Evolutionary conservation across 1,284 basidiomycete genomes (phyloP).

Genomic region (Sanghuangporus baumii): DNA sequence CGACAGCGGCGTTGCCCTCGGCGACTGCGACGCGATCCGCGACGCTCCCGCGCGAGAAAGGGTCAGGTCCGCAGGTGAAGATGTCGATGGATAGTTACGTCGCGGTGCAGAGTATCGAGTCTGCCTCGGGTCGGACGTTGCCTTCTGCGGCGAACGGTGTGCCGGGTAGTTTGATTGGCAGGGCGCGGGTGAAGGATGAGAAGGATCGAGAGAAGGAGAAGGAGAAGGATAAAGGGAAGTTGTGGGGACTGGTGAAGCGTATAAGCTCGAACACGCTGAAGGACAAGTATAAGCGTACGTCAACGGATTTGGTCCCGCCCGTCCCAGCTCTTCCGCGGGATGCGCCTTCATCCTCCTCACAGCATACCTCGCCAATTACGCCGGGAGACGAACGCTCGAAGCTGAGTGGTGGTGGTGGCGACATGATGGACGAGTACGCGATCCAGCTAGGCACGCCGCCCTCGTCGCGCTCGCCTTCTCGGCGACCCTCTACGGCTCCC

Average conservation of each 20-base stretch:
- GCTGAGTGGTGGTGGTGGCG: neutral
- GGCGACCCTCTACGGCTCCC: conserved; percentile 9
- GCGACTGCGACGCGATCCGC: conserved; percentile 23
- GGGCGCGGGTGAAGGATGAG: neutral
- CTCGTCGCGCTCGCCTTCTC: neutral
- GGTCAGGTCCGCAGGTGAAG: conserved; percentile 10
- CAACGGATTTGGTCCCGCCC: conserved; percentile 34
- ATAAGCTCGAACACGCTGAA: conserved; percentile 59
- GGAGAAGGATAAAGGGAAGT: conserved; percentile 18
- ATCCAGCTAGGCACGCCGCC: neutral
- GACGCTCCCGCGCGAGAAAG: conserved; percentile 19
- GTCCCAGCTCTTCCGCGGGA: conserved; percentile 54
- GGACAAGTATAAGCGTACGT: conserved; percentile 41
- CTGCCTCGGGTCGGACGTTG: conserved; percentile 1
- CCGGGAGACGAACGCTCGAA: neutral
- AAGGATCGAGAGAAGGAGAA: conserved; percentile 2
- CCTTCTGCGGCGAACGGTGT: conserved; percentile 13
- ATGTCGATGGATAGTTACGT: conserved; percentile 26
- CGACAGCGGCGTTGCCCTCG: conserved; percentile 15
- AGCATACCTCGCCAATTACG: neutral
- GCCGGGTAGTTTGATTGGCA: neutral
- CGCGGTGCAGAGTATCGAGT: conserved; percentile 19
- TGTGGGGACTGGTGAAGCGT: conserved; percentile 66
- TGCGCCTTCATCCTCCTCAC: conserved; percentile 8
- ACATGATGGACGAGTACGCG: conserved; percentile 2